Conservation (phyloP, 1,284 basidiomycete genomes). For the Apiotrichum brassicae region DNA sequence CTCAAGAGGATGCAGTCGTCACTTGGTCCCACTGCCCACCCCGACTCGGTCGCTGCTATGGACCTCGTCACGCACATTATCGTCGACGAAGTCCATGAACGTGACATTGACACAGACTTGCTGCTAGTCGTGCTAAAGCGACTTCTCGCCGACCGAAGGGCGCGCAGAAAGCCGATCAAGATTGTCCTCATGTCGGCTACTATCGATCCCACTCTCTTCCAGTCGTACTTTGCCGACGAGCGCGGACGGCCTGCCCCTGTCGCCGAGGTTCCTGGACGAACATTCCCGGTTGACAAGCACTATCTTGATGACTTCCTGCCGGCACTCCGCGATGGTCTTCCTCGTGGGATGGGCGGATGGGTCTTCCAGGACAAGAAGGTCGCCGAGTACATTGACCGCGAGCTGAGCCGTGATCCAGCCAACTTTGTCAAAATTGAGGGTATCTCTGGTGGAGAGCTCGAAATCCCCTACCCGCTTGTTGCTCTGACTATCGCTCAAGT, state of each 20-base stretch:
- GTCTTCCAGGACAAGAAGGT: constrained; percentile 68
- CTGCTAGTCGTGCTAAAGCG: constrained; percentile 86
- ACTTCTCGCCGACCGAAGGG: constrained; percentile 67
- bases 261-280: constrained; percentile 83
- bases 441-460: constrained; percentile 58
- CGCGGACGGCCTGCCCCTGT: constrained; percentile 61
- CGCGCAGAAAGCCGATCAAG: constrained; percentile 70
- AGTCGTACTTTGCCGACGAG: constrained; percentile 70
- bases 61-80: constrained; percentile 85
- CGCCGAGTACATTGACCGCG: constrained; percentile 65
- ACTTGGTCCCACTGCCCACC: constrained; percentile 50
- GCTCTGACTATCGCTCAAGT: constrained; percentile 78
- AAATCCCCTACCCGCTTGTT: constrained; percentile 75
- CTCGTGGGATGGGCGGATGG: constrained; percentile 53
- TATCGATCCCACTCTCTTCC: constrained; percentile 84
- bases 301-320: constrained; percentile 75
- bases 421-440: constrained; percentile 29
- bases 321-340: constrained; percentile 49
- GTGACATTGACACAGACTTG: constrained; percentile 90
- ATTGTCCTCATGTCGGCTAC: constrained; percentile 94
- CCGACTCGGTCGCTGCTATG: constrained; percentile 49
- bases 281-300: constrained; percentile 76
- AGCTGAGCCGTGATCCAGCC: constrained; percentile 52
- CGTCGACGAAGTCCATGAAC: constrained; percentile 94
- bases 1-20: constrained; percentile 79